Conservation (phyloP, 805 yeast genomes). For the Candida stauntonica region DNA sequence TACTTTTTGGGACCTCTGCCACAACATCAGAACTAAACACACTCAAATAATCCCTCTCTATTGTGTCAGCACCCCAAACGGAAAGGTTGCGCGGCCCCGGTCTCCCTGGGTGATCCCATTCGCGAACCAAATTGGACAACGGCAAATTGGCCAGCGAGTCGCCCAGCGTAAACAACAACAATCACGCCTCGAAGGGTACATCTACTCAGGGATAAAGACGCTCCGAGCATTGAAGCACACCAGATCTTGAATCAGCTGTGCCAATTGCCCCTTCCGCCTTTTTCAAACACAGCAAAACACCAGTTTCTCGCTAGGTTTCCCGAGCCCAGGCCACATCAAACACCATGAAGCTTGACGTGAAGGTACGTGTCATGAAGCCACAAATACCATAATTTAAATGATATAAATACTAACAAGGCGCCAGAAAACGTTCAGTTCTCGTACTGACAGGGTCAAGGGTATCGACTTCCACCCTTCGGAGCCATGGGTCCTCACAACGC, state of each 20-base stretch:
- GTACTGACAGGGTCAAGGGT: conserved; percentile 96
- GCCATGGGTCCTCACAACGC: conserved; percentile 93
- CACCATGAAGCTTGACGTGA: conserved; percentile 26
- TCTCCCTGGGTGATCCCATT: too few relatives aligned
- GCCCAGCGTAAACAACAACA: not conserved
- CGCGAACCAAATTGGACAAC: not conserved
- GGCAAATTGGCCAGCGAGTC: conserved; percentile 1
- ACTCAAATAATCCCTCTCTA: too few relatives aligned
- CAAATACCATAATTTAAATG: not conserved
- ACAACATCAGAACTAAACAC: too few relatives aligned
- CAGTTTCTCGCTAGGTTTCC: not conserved
- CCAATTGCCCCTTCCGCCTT: not conserved
- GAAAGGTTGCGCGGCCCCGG: too few relatives aligned
- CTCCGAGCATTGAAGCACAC: not conserved
- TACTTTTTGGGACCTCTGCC: too few relatives aligned
- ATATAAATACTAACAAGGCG: conserved; percentile 1
- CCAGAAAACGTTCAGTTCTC: conserved; percentile 78
- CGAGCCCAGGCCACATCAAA: not conserved
- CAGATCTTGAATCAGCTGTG: not conserved
- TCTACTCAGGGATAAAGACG: not conserved
- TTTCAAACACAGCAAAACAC: too few relatives aligned
- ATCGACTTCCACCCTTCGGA: conserved; percentile 97
- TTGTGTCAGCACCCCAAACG: too few relatives aligned
- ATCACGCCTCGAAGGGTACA: not conserved
- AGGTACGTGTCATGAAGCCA: conserved; percentile 15